Percentiles rank a stretch among this genome's conserved stretches.
Evolutionary conservation across 2,329 filamentous ascomycete species (phyloP).

Genomic region (Emmonsia crescens): DNA sequence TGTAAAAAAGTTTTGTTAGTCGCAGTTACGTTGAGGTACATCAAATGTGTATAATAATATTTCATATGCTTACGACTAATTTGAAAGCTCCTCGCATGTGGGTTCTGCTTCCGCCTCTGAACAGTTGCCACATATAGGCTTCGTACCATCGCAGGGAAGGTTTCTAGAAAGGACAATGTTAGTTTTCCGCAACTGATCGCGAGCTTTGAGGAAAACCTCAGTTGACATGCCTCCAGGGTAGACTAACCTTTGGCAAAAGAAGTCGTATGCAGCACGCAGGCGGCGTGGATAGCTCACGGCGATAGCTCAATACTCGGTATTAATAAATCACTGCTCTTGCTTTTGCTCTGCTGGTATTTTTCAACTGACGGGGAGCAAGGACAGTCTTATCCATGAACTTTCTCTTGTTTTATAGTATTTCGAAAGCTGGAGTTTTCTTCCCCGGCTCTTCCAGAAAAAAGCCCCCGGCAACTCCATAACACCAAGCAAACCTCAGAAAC

Average conservation of each 20-base stretch:
- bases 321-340: background rate
- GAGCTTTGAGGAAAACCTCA: no score
- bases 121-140: constrained; percentile 10
- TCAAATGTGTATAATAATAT: background rate
- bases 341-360: background rate
- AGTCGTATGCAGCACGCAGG: constrained; percentile 9
- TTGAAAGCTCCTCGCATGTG: constrained; percentile 10
- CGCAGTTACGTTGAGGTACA: no score
- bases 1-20: background rate
- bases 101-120: constrained; percentile 10
- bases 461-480: no score
- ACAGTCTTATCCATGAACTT: background rate
- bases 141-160: constrained; percentile 12
- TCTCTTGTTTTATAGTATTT: background rate
- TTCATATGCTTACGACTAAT: constrained; percentile 6
- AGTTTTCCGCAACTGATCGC: background rate
- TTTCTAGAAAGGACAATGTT: constrained; percentile 6
- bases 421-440: no score
- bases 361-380: background rate
- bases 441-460: no score
- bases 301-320: background rate
- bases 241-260: constrained; percentile 9
- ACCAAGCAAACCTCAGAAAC: background rate
- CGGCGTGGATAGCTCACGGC: constrained; percentile 7
- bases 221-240: background rate